Evolutionary conservation across 228 moss, liverwort and hornwort genomes (phyloP), one percentile per base, ranked within the genome.

Genomic region (Sphagnum fallax): DNA sequence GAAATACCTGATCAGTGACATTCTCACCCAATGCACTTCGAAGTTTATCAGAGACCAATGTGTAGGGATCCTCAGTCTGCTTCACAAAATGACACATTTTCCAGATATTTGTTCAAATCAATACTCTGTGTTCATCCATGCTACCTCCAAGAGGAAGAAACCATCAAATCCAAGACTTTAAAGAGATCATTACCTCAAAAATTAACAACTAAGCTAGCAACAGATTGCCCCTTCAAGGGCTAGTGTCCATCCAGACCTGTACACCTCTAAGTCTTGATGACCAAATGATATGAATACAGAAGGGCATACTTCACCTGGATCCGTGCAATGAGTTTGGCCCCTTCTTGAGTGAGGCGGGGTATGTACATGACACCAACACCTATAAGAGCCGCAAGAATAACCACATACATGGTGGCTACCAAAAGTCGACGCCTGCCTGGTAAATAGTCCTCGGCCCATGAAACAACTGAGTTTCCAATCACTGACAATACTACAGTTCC

Each of bases 281-380:
- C 2, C 32, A 32, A 32, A 32, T 32, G 32, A 32, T 3, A 32
- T 32, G 32, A 32, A 32, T 32, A 32, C 32, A 32, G 32, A 32
- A 32, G 32, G 32, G 2, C 32, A 32, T 32, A 32, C 32, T 32
- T 32, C 32, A 86, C 86, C 77, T 86, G 86, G 63, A 86, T 86
- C n/a, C 75, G 77, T 9, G 86, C 79, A 49, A 86, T 86, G 48
- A 86, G 70, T 71, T 79, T 77, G 16, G 77, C 82, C 69, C 86
- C 86, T 77, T 86, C 86, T 61, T 86, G 86, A 18, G 82, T 86
- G 8, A 86, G 75, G 70, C 86, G 76, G 50, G 86, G 86, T 61
- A 86, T 82, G 71, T 86, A 82, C 63, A 79, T 64, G n/a, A 86
- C 77, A 62, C 86, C 86, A 52, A 86, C 79, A 62, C 86, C 86